These are phyloP conservation scores for Paulownia fortunei DNA, from an alignment of 257 asterid species.

Conservation along the genomic window DNA sequence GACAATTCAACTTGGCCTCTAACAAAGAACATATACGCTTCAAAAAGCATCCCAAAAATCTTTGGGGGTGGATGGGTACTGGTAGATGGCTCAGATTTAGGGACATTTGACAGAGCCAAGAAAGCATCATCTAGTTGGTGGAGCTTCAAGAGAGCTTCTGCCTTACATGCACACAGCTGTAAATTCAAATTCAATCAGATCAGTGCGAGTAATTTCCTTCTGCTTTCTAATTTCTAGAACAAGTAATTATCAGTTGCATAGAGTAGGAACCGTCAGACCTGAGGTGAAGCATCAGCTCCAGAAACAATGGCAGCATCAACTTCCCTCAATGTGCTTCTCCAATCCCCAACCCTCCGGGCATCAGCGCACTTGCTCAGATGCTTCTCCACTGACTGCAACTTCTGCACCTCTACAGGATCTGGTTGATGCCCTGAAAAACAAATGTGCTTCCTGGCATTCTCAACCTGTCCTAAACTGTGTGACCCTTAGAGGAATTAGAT, in stretches of 20 bases:
- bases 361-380: conserved; percentile 67
- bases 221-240: not conserved
- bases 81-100: conserved; percentile 42
- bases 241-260: not conserved
- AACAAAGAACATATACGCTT: conserved; percentile 68
- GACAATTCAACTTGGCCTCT: conserved; percentile 76
- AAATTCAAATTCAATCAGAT: conserved; percentile 45
- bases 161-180: conserved; percentile 89
- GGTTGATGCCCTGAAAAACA: conserved; percentile 54
- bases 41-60: conserved; percentile 68
- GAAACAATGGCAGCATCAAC: conserved; percentile 70
- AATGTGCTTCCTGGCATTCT: conserved; percentile 64
- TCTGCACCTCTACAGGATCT: conserved; percentile 59
- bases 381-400: conserved; percentile 69
- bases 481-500: conserved; percentile 50
- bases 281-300: conserved; percentile 82
- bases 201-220: conserved; percentile 16
- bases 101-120: conserved; percentile 47
- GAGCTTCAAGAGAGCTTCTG: conserved; percentile 87
- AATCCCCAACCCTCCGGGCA: conserved; percentile 66
- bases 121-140: conserved; percentile 69
- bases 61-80: conserved; percentile 36
- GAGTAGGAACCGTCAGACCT: conserved; percentile 50
- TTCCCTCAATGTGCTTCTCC: conserved; percentile 66
- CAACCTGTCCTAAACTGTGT: conserved; percentile 84